Percentiles rank a stretch among this genome's conserved stretches.
Evolutionary conservation across 257 asterid species (phyloP).

Genomic region (Solanum microdontum): DNA sequence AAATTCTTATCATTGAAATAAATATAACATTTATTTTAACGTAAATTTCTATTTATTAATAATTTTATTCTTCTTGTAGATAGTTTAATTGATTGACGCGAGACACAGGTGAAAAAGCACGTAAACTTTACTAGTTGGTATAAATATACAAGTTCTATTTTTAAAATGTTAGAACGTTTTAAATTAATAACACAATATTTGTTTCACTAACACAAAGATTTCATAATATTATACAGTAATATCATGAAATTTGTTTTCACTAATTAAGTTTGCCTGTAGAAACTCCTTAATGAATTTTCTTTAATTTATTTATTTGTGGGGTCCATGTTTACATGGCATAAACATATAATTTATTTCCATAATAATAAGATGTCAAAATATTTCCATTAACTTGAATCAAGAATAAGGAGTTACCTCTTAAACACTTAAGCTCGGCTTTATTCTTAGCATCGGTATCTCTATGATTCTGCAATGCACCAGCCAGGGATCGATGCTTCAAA

Average conservation of each 20-base stretch:
- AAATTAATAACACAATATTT: neutral
- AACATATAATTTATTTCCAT: neutral
- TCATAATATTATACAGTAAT: neutral
- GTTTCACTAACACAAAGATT: neutral
- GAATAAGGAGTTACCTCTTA: slow-evolving; percentile 42
- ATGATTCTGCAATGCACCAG: slow-evolving; percentile 62
- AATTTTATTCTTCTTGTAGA: neutral
- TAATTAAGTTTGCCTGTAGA: neutral
- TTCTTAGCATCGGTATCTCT: slow-evolving; percentile 71
- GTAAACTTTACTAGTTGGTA: neutral
- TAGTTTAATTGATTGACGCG: neutral
- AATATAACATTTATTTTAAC: neutral
- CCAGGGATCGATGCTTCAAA: slow-evolving; percentile 61
- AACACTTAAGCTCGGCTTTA: slow-evolving; percentile 52
- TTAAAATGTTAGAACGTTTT: neutral
- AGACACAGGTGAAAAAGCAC: neutral
- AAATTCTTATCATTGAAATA: no score
- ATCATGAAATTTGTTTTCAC: neutral
- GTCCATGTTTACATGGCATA: neutral
- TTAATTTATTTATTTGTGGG: neutral
- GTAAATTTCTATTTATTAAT: neutral
- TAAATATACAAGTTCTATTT: neutral
- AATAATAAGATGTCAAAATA: neutral
- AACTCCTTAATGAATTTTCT: neutral
- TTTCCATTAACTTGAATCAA: neutral